phyloP scores from a whole-genome alignment of 495 filamentous ascomycete genomes.

The Penicillium silybi region DNA sequence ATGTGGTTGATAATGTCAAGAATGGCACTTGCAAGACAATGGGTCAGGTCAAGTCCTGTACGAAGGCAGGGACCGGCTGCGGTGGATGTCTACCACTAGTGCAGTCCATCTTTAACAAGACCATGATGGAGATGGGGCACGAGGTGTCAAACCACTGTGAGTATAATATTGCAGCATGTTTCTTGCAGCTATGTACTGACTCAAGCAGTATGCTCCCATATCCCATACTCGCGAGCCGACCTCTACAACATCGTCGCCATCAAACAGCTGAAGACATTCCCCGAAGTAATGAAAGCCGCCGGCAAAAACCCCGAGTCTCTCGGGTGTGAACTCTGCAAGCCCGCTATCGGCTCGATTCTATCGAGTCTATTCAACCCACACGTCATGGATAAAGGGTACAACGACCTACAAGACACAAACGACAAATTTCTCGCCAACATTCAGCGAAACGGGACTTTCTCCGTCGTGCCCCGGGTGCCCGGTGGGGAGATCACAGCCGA shows the following conservation, averaged over 20 bases:
- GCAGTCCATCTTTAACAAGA: slow-evolving; percentile 87
- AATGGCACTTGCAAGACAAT: slow-evolving; percentile 81
- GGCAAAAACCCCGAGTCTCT: slow-evolving; percentile 70
- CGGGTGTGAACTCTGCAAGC: slow-evolving; percentile 94
- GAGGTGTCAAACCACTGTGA: slow-evolving; percentile 79
- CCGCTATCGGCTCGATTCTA: slow-evolving; percentile 79
- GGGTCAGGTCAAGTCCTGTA: slow-evolving; percentile 86
- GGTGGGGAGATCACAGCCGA: slow-evolving; percentile 91
- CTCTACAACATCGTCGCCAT: slow-evolving; percentile 87
- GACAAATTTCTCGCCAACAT: slow-evolving; percentile 93
- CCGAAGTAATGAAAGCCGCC: slow-evolving; percentile 76
- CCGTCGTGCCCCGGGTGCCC: slow-evolving; percentile 79
- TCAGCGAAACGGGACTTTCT: slow-evolving; percentile 91
- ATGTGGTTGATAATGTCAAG: slow-evolving; percentile 70
- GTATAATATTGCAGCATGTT: slow-evolving; percentile 6
- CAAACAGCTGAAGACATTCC: slow-evolving; percentile 71
- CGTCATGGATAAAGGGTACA: slow-evolving; percentile 68
- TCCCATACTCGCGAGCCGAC: slow-evolving; percentile 81
- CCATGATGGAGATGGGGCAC: slow-evolving; percentile 85
- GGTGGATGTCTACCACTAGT: slow-evolving; percentile 93
- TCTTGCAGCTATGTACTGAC: slow-evolving; percentile 6
- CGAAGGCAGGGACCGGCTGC: slow-evolving; percentile 92
- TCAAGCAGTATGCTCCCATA: slow-evolving; percentile 69
- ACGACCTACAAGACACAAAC: slow-evolving; percentile 91
- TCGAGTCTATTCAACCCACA: slow-evolving; percentile 82